Evolutionary conservation across 75 land plant genomes (phyloP), one percentile per base, ranked within the genome.

Genomic region (Cunninghamia lanceolata): DNA sequence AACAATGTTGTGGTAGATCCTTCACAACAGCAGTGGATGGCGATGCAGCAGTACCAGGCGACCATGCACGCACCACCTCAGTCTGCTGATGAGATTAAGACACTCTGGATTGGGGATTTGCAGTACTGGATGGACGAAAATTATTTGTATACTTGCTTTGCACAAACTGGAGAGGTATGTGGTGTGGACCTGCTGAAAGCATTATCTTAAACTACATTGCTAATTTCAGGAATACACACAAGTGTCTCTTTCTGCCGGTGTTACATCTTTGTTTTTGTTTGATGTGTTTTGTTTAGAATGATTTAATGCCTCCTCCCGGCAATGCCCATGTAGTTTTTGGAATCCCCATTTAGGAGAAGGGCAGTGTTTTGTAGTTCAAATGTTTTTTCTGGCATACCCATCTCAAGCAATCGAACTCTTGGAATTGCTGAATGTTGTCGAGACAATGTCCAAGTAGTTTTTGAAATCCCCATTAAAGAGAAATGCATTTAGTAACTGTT

Each of bases 41-140:
- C 35, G 87, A 52, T 84, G 87, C 87, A 84, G n/a, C 87, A 87
- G 35, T 87, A 87, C n/a, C 86, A 86, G 85, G 50, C 17, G 47
- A 85, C 71, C 50, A 32, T 47, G 50, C 40, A 77, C 42, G 28
- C 43, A 9, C 52, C 21, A 10, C 82, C 21, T 17, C 86, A 86
- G 46, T 84, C 66, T 2, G 47, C 30, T n/a, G 88, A 68, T n/a
- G 88, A 87, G 63, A 76, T 87, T 43, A 86, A 76, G 88, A 87
- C 88, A 21, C 81, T 87, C 38, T 87, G 88, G 88, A 59, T 87
- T 46, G 88, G 88, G 9, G 88, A 87, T 85, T 88, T 87, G 46
- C 88, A 85, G 25, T 87, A 85, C 53, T 87, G 88, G 88, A 87
- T 87, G 88, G 88, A 87, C 47, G 88, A 87, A 76, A 87, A 85